Conservation (phyloP, 1,139 yeast genomes). For the Blastobotrys arbuscula region DNA sequence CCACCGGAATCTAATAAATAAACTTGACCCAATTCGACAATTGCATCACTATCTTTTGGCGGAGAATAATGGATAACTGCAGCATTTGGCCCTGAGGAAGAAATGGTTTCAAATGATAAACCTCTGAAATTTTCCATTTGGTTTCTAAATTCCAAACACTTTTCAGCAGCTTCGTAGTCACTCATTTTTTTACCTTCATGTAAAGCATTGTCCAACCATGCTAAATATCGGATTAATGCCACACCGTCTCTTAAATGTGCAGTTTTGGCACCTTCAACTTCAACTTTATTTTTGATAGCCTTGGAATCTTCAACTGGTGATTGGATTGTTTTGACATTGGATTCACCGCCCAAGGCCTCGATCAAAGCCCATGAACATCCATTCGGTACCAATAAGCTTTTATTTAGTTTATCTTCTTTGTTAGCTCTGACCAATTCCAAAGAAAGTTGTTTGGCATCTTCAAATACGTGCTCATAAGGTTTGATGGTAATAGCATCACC, state of each 20-base stretch:
- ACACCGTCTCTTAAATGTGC: slow-evolving; percentile 89
- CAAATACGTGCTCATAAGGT: slow-evolving; percentile 34
- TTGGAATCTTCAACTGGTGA: slow-evolving; percentile 62
- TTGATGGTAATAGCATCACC: slow-evolving; percentile 28
- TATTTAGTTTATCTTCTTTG: slow-evolving; percentile 14
- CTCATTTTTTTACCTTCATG: slow-evolving; percentile 51
- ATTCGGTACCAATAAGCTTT: slow-evolving; percentile 53
- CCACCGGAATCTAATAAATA: slow-evolving; percentile 92
- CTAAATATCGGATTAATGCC: slow-evolving; percentile 69
- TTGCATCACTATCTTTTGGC: slow-evolving; percentile 50
- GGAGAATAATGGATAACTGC: slow-evolving; percentile 92
- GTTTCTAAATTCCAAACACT: slow-evolving; percentile 57
- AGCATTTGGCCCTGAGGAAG: slow-evolving; percentile 90
- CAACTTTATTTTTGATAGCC: slow-evolving; percentile 68
- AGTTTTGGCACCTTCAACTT: slow-evolving; percentile 63
- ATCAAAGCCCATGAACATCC: slow-evolving; percentile 80
- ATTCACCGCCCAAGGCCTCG: slow-evolving; percentile 44
- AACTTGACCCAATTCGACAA: slow-evolving; percentile 69
- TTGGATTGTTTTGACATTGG: slow-evolving; percentile 47
- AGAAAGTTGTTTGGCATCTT: slow-evolving; percentile 29
- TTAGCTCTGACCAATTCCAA: slow-evolving; percentile 35
- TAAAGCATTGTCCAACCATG: slow-evolving; percentile 79
- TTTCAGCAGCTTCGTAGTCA: slow-evolving; percentile 74
- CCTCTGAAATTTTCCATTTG: slow-evolving; percentile 57
- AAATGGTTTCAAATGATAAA: slow-evolving; percentile 84